Evolutionary conservation across 1,284 basidiomycete species (phyloP).

Genomic region (Trametes hirsuta): DNA sequence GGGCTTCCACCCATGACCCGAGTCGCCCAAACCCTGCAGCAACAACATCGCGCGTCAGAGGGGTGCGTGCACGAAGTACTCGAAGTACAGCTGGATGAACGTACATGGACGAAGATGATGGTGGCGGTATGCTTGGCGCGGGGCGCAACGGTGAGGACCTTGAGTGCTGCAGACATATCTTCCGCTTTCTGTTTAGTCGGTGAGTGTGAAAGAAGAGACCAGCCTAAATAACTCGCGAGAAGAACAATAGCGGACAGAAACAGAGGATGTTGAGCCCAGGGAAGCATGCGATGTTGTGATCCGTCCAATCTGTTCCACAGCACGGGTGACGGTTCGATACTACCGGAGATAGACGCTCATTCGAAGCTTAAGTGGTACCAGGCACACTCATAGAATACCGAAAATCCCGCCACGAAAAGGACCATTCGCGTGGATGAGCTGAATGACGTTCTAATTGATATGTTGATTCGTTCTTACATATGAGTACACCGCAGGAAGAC

Average conservation of each 20-base stretch:
- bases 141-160: conserved; percentile 57
- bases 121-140: conserved; percentile 77
- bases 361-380: too few species aligned
- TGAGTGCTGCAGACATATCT: conserved; percentile 41
- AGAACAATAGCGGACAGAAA: background rate
- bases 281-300: conserved; percentile 3
- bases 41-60: background rate
- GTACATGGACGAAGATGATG: conserved; percentile 87
- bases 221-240: conserved; percentile 1
- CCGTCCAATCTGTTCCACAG: background rate
- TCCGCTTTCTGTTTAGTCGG: background rate
- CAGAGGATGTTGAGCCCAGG: background rate
- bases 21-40: conserved; percentile 72
- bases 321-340: too few species aligned
- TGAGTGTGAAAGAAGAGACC: background rate
- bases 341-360: background rate
- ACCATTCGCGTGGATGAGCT: background rate
- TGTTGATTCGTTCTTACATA: background rate
- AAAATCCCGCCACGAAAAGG: too few species aligned
- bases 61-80: background rate
- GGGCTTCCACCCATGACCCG: conserved; percentile 77
- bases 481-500: conserved; percentile 1
- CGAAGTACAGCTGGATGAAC: conserved; percentile 30
- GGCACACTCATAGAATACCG: too few species aligned
- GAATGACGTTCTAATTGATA: background rate